Evolutionary conservation across 2,329 filamentous ascomycete species (phyloP), one percentile per base, ranked within the genome.

Genomic region (Niveomyces coronatus): DNA sequence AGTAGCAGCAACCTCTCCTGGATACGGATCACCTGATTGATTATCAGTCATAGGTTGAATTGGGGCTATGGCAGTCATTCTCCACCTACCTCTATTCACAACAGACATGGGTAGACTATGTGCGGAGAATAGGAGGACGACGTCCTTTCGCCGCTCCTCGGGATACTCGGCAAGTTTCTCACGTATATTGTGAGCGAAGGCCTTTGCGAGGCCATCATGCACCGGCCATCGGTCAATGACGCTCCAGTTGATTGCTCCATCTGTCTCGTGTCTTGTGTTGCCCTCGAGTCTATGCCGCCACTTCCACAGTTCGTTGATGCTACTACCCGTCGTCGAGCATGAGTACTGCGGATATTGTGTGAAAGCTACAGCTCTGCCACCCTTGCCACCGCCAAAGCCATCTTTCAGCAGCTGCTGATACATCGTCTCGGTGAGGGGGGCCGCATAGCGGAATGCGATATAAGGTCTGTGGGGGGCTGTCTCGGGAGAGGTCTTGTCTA

Each of bases 301-400:
- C 64, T 93, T 95, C 91, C 91, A 98, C 24, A 98, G 65, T 64
- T 98, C 91, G 53, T 98, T 98, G 41, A 98, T 64, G 45, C 86
- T 94, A 60, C 86, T 94, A 16, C 91, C 91, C 0, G 91, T 98
- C 2, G 91, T 98, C 15, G 87, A 94, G 65, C 93, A 98, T 15
- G 86, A 94, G 62, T 98, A 98, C 58, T 98, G 91, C 3, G 91
- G 91, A 53, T 98, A 98, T 61, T 98, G 91, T 19, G 89, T 95
- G 55, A 98, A 98, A 2, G 91, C 91, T 4, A 98, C 87, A 2
- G 93, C 91, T 42, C 91, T 76, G 3, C 89, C 89, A n/a, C 88
- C 88, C 44, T 78, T 85, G 4, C 89, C 88, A 37, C 79, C 76
- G 9, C 88, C 89, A 55, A 96, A 94, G 0, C 91, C 91, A 56